Base-by-base conservation (phyloP, 1,284 basidiomycete species). In the Sanghuangporus baumii region DNA sequence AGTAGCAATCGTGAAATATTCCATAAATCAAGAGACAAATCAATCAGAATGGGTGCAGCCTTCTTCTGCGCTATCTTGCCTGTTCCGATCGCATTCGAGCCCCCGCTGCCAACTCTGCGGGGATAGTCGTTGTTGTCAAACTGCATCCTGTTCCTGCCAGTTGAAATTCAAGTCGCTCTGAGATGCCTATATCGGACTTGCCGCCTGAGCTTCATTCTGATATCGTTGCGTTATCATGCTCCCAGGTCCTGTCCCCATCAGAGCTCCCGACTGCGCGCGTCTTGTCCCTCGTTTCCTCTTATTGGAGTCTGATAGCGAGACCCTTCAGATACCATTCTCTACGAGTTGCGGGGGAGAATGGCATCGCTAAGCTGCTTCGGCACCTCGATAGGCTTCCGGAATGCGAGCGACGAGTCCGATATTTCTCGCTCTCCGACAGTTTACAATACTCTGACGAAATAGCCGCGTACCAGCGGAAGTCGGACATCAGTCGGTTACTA, bases 261-360 rank as follows among this genome's bases (percentile, higher is more conserved):
- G 46, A 59, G n/a, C 36, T 9, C 9, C 6, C 46, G 16, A 34
- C 36, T 12, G 46, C 47, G 16, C 50, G 38, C 34, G 57, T 16
- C 3, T 20, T 59, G 7, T 20, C 57, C 18, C 47, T 59, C 37
- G 57, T 59, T 18, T 59, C 57, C 3, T 36, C 41, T 9, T 59
- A 59, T 34, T 59, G 57, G 47, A 37, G 14, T 36, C n/a, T 48
- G 14, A 48, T 59, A 6, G 57, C 47, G 20, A 38, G 14, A 4
- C 57, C 57, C 16, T 59, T 48, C 47, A 50, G 37, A 40, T 59
- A 51, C 34, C 47, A 52, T 16, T 37, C 57, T 18, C 36, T 59
- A 7, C 34, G 57, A 12, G 14, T 52, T 36, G 7, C 50, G 6
- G 57, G 47, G 4, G 20, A 6, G 16, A n/a, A 11, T n/a, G 31